phyloP scores from a whole-genome alignment of 2,329 filamentous ascomycete species.

The Fusarium veterinarium region DNA sequence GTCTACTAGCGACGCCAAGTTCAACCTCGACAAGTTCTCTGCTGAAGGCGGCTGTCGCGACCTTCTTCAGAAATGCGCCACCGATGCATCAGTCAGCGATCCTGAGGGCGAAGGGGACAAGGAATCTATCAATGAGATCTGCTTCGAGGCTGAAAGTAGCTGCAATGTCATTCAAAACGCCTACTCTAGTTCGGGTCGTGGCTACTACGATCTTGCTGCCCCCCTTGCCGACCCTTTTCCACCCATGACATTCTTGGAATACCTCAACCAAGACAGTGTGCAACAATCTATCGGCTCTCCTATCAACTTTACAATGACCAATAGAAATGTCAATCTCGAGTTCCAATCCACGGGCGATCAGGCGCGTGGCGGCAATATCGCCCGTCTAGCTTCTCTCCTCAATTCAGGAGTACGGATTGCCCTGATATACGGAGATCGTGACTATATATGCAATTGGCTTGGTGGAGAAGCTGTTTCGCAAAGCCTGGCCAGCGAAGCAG shows the following conservation, averaged over 20 bases:
- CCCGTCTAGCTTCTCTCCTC: constrained; percentile 69
- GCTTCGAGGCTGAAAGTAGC: constrained; percentile 59
- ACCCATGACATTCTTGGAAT: constrained; percentile 68
- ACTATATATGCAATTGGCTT: constrained; percentile 74
- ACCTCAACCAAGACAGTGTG: constrained; percentile 70
- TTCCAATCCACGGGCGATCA: constrained; percentile 69
- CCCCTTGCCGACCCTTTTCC: constrained; percentile 70
- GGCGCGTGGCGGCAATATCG: constrained; percentile 70
- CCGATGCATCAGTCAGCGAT: constrained; percentile 54
- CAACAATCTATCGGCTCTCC: constrained; percentile 71
- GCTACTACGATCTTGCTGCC: constrained; percentile 71
- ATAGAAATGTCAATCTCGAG: constrained; percentile 57
- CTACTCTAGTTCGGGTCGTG: constrained; percentile 67
- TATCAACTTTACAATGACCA: constrained; percentile 67
- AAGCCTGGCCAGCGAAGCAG: constrained; percentile 64
- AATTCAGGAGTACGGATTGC: constrained; percentile 74
- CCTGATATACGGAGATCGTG: constrained; percentile 75
- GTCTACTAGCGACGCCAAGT: constrained; percentile 61
- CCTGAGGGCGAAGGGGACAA: constrained; percentile 55
- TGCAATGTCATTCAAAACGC: constrained; percentile 65
- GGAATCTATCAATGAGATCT: constrained; percentile 56
- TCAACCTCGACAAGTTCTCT: constrained; percentile 52
- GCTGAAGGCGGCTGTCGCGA: constrained; percentile 63
- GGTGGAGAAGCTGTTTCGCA: constrained; percentile 81
- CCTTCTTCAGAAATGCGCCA: constrained; percentile 63